Conservation (phyloP, 2,329 filamentous ascomycete genomes). For the Teratosphaeria gauchensis region DNA sequence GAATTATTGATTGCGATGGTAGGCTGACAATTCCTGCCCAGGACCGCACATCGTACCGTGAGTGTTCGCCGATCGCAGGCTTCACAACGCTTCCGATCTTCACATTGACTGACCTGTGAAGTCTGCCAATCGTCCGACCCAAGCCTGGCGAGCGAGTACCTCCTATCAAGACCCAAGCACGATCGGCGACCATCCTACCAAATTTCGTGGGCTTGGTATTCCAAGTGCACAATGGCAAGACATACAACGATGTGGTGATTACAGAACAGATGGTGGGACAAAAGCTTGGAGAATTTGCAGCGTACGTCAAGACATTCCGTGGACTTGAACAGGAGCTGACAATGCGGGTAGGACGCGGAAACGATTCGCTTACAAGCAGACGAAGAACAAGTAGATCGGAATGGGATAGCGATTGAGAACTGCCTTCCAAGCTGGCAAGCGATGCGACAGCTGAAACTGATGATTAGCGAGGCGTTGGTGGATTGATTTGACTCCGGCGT, state of each 20-base stretch:
- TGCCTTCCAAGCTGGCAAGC: background rate
- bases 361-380: constrained; percentile 57
- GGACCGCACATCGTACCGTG: constrained; percentile 64
- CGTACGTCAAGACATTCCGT: constrained; percentile 47
- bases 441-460: background rate
- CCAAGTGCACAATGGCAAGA: constrained; percentile 85
- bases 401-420: background rate
- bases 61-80: constrained; percentile 24
- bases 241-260: constrained; percentile 70
- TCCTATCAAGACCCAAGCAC: constrained; percentile 77
- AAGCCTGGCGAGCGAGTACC: constrained; percentile 53
- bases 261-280: constrained; percentile 96
- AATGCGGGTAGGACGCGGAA: constrained; percentile 50
- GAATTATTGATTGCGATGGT: background rate
- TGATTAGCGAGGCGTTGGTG: background rate
- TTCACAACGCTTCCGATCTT: background rate
- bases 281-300: constrained; percentile 85
- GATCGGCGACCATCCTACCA: constrained; percentile 79
- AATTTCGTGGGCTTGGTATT: constrained; percentile 87
- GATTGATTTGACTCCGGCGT: background rate
- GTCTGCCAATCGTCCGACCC: constrained; percentile 53
- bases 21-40: constrained; percentile 25
- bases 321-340: background rate
- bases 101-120: constrained; percentile 22
- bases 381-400: constrained; percentile 55